A percentile compares a stretch with the other conserved stretches of the same genome.
Conservation (phyloP, 2,329 filamentous ascomycete genomes). For the Penicillium sp. region DNA sequence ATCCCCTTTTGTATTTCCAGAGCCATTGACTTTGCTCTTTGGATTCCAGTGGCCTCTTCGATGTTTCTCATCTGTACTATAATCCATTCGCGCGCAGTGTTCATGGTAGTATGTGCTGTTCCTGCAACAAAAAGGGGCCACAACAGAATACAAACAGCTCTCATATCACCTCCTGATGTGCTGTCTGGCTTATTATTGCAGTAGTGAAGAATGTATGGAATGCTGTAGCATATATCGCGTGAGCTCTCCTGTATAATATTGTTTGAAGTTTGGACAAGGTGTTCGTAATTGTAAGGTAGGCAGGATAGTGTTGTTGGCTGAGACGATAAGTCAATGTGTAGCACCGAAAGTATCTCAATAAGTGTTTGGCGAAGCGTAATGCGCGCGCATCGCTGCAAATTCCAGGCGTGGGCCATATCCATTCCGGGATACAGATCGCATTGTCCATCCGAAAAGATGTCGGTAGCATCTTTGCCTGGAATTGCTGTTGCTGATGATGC, state of each 20-base stretch:
- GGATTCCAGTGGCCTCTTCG: too few species aligned
- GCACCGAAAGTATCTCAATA: background rate
- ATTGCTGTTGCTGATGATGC: too few species aligned
- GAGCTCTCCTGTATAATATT: background rate
- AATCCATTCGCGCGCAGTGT: too few species aligned
- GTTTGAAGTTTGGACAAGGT: background rate
- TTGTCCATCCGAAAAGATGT: too few species aligned
- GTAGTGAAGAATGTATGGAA: background rate
- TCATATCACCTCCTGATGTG: slow-evolving; percentile 22
- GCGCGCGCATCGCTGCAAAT: slow-evolving; percentile 7
- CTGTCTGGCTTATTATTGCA: background rate
- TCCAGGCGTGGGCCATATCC: slow-evolving; percentile 1
- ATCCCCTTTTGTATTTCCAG: background rate
- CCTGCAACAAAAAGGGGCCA: too few species aligned
- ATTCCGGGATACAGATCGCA: too few species aligned
- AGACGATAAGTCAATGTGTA: background rate
- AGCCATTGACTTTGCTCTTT: too few species aligned
- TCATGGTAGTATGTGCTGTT: too few species aligned
- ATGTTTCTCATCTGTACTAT: too few species aligned
- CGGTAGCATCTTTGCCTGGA: too few species aligned
- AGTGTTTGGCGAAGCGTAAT: background rate
- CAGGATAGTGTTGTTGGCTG: background rate
- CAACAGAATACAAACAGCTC: too few species aligned
- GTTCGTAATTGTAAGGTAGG: background rate
- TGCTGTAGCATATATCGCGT: slow-evolving; percentile 5